Evolutionary conservation across 176 grass and related monocot genomes (phyloP).

Genomic region (Guadua angustifolia): DNA sequence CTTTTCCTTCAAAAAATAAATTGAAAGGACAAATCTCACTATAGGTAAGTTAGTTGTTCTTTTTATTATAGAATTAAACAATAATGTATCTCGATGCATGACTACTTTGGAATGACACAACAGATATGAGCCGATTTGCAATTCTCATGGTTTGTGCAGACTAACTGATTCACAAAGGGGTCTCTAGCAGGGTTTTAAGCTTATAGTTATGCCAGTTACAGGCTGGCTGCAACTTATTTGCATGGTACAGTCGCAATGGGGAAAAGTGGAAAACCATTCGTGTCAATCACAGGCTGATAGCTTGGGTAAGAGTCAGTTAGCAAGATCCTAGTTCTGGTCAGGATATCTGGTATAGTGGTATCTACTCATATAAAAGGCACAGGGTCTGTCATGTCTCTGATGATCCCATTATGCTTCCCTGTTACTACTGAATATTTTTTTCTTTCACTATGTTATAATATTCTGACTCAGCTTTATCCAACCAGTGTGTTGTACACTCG

Average conservation of each 20-base stretch:
- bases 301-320: no score
- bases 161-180: neutral
- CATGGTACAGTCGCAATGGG: neutral
- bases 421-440: neutral
- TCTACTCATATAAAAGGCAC: neutral
- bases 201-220: neutral
- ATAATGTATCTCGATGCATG: neutral
- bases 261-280: conserved; percentile 4
- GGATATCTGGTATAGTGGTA: neutral
- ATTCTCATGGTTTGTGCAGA: neutral
- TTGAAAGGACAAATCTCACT: neutral
- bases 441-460: neutral
- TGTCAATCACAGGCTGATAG: no score
- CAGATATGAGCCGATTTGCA: neutral
- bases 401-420: neutral
- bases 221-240: neutral
- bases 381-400: neutral
- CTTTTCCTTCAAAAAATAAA: neutral
- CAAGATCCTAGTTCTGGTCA: neutral
- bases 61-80: neutral
- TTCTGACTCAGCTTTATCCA: neutral
- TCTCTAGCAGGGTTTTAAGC: neutral
- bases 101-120: neutral
- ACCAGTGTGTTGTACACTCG: neutral
- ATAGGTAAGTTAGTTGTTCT: neutral